A percentile compares a stretch with the other conserved stretches of the same genome.
Conservation (phyloP, 2,329 filamentous ascomycete genomes). For the Chaetomiaceae sp. region DNA sequence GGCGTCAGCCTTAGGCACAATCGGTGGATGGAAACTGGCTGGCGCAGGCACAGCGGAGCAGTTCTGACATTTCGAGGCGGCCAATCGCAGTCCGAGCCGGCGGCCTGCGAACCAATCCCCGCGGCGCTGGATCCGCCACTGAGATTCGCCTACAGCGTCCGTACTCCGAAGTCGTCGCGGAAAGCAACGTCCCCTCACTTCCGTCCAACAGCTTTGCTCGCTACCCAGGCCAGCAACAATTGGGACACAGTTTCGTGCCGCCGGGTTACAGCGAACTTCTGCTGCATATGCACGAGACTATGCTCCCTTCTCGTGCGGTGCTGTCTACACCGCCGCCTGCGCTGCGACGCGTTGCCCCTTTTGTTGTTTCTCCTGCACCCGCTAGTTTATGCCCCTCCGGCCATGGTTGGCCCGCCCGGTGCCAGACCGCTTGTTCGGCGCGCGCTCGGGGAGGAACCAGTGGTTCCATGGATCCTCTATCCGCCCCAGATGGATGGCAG, state of each 20-base stretch:
- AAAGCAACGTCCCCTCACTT: too few relatives aligned
- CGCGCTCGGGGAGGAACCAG: not conserved
- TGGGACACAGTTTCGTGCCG: constrained; percentile 7
- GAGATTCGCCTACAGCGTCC: not conserved
- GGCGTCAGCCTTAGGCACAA: constrained; percentile 3
- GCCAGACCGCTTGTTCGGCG: constrained; percentile 10
- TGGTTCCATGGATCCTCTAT: not conserved
- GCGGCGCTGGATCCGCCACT: not conserved
- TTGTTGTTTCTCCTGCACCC: not conserved
- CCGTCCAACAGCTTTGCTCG: too few relatives aligned
- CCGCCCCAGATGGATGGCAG: not conserved
- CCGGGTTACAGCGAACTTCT: constrained; percentile 14
- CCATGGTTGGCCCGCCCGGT: not conserved
- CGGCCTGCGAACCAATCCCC: constrained; percentile 14
- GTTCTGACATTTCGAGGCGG: constrained; percentile 14
- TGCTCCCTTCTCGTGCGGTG: not conserved
- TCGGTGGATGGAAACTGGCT: constrained; percentile 2
- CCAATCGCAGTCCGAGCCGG: constrained; percentile 11
- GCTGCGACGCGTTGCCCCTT: not conserved
- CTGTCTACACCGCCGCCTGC: constrained; percentile 15
- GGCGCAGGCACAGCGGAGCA: constrained; percentile 4
- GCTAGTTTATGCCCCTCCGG: constrained; percentile 2
- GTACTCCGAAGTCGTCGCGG: too few relatives aligned
- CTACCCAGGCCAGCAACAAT: too few relatives aligned
- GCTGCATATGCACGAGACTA: constrained; percentile 9